Percentiles rank a stretch among this genome's conserved stretches.
phyloP scores from a whole-genome alignment of 306 rosid species.

The Bauhinia variegata region DNA sequence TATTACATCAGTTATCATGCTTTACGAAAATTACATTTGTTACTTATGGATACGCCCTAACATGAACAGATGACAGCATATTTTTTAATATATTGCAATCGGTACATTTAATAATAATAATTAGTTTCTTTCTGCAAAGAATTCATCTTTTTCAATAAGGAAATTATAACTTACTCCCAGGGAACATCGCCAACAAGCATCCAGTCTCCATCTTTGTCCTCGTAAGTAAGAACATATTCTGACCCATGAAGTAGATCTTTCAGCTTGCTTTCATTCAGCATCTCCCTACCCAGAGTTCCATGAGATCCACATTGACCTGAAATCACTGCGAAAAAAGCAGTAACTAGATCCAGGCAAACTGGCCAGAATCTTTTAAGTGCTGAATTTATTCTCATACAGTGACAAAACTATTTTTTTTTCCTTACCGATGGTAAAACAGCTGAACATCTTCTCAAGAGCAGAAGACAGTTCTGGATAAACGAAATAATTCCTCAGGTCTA shows the following conservation, averaged over 20 bases:
- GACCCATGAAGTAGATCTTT: constrained; percentile 91
- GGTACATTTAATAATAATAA: neutral
- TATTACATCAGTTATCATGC: constrained; percentile 3
- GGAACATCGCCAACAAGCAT: constrained; percentile 95
- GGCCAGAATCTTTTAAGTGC: constrained; percentile 24
- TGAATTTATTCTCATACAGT: constrained; percentile 5
- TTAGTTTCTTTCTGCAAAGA: neutral
- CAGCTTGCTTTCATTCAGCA: constrained; percentile 81
- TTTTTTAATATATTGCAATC: neutral
- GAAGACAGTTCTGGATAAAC: constrained; percentile 75
- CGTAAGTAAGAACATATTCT: constrained; percentile 85
- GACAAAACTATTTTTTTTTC: constrained; percentile 20
- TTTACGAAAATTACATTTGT: constrained; percentile 5
- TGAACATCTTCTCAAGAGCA: constrained; percentile 81
- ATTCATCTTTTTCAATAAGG: constrained; percentile 3
- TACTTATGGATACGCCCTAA: neutral
- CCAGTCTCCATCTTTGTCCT: constrained; percentile 86
- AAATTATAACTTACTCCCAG: constrained; percentile 71
- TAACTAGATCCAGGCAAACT: constrained; percentile 61
- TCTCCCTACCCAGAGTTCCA: constrained; percentile 69
- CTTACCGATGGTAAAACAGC: constrained; percentile 86
- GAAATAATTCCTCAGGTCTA: constrained; percentile 76
- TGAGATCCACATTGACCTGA: constrained; percentile 81
- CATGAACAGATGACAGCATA: neutral
- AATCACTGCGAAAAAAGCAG: constrained; percentile 53